phyloP scores from a whole-genome alignment of 2,329 filamentous ascomycete species.

The Ophiostoma sp. region DNA sequence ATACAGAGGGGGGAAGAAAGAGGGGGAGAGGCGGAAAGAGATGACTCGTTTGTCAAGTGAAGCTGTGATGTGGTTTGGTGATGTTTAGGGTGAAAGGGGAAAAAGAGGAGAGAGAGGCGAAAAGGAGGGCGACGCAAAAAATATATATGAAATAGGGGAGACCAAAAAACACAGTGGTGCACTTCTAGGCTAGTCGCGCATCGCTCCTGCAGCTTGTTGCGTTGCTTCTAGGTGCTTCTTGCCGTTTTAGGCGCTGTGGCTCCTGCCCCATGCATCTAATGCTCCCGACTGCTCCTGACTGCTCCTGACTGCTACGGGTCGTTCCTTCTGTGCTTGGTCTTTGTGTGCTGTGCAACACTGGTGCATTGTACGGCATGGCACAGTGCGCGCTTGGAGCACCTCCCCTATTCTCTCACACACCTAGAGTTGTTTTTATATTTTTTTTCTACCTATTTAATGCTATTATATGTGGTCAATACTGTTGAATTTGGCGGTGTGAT shows the following conservation, averaged over 20 bases:
- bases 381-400: conserved; percentile 12
- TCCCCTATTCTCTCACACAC: conserved; percentile 1
- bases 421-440: background rate
- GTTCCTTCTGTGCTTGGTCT: conserved; percentile 17
- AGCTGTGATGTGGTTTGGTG: conserved; percentile 39
- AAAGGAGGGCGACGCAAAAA: conserved; percentile 33
- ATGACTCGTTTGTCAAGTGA: conserved; percentile 22
- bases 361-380: background rate
- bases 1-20: conserved; percentile 34
- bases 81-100: conserved; percentile 32
- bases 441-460: conserved; percentile 22
- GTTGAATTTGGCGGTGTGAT: conserved; percentile 17
- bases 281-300: background rate
- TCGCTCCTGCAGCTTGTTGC: conserved; percentile 17
- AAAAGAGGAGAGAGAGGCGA: conserved; percentile 32
- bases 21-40: conserved; percentile 28
- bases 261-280: background rate
- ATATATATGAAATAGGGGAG: conserved; percentile 33
- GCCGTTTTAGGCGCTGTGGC: conserved; percentile 1
- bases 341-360: conserved; percentile 1
- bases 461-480: conserved; percentile 4
- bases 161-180: conserved; percentile 22
- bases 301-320: background rate
- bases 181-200: conserved; percentile 28
- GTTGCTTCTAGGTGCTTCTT: conserved; percentile 13